Conservation (phyloP, 768 basidiomycete genomes). For the Russula sp. region DNA sequence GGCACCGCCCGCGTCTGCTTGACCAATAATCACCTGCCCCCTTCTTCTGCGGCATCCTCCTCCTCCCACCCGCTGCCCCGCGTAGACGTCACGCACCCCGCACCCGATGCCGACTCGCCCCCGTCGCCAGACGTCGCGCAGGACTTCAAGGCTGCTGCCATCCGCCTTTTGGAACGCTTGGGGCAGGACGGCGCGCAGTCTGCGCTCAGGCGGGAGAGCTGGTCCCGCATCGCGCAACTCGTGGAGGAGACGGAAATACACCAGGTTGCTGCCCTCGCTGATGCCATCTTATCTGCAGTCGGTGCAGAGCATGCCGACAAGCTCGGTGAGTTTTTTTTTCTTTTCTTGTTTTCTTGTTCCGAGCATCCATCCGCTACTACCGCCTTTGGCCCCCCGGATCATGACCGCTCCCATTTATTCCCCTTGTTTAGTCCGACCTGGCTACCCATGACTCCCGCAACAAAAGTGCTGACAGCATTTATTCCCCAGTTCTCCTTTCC, state of each 20-base stretch:
- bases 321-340: slow-evolving; percentile 44
- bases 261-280: slow-evolving; percentile 68
- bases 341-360: background rate
- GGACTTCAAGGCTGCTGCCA: slow-evolving; percentile 63
- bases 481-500: slow-evolving; percentile 48
- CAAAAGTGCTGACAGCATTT: background rate
- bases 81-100: slow-evolving; percentile 28
- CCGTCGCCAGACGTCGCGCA: slow-evolving; percentile 53
- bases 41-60: slow-evolving; percentile 22
- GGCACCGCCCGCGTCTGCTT: slow-evolving; percentile 65
- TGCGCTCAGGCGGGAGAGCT: slow-evolving; percentile 52
- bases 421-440: background rate
- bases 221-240: slow-evolving; percentile 62
- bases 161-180: slow-evolving; percentile 62
- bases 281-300: slow-evolving; percentile 60
- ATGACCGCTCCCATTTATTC: too few relatives aligned
- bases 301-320: slow-evolving; percentile 66
- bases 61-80: slow-evolving; percentile 31
- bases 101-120: slow-evolving; percentile 33
- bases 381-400: too few relatives aligned
- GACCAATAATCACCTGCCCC: slow-evolving; percentile 32
- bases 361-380: background rate
- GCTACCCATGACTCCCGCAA: background rate
- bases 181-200: slow-evolving; percentile 38
- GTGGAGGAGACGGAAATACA: slow-evolving; percentile 64